These are phyloP conservation scores for Dichomitus squalens DNA, from an alignment of 1,284 basidiomycete genomes.

Conservation along the genomic window DNA sequence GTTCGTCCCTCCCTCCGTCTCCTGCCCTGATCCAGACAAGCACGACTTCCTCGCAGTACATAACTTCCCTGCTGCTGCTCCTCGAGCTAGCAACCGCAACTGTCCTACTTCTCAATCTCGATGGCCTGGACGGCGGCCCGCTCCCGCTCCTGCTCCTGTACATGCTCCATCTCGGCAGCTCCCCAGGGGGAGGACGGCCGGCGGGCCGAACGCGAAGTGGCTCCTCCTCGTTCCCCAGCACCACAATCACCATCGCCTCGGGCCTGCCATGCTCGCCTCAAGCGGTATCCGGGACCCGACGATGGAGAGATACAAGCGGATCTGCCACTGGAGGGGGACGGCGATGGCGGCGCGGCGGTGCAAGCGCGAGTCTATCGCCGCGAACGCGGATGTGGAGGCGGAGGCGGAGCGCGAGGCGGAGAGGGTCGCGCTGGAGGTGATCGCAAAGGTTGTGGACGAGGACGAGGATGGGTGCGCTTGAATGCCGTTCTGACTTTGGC, in stretches of 20 bases:
- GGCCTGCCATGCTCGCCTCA: too few species aligned
- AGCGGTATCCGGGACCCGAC: background rate
- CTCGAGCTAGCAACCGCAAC: background rate
- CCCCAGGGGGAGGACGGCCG: background rate
- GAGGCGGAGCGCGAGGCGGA: background rate
- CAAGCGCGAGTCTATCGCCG: background rate
- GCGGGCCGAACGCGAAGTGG: background rate
- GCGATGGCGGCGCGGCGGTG: too few species aligned
- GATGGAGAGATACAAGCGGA: background rate
- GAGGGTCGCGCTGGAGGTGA: background rate
- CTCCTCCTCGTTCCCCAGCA: background rate
- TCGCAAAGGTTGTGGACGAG: background rate
- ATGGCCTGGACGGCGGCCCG: background rate
- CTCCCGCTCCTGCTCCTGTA: too few species aligned
- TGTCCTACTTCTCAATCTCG: background rate
- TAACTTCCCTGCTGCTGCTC: background rate
- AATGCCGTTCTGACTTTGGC: background rate
- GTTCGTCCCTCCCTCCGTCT: background rate
- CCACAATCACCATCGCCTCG: too few species aligned
- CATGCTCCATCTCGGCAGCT: too few species aligned
- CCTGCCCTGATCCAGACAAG: background rate
- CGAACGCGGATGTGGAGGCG: background rate
- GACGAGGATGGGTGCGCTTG: background rate
- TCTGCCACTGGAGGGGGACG: background rate
- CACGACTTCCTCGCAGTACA: background rate